Evolutionary conservation across 177 flowering plant genomes (phyloP).

Genomic region (Telopea speciosissima): DNA sequence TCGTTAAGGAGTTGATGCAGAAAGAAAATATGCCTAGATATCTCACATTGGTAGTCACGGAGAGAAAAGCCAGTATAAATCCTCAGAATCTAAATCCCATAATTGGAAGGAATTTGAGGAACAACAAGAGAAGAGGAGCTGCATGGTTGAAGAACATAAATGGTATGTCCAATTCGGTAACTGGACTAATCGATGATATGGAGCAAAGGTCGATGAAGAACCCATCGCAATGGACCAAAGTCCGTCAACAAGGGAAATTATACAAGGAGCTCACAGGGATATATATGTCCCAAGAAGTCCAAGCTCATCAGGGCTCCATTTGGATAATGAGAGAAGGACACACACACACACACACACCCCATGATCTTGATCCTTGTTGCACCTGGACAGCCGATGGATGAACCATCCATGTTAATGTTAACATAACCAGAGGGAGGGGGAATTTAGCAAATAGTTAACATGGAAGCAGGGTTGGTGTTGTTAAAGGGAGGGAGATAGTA

Average conservation of each 20-base stretch:
- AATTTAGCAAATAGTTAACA: too few relatives aligned
- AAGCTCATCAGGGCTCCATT: slow-evolving; percentile 86
- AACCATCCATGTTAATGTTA: too few relatives aligned
- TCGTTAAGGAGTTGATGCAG: slow-evolving; percentile 84
- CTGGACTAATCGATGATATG: slow-evolving; percentile 33
- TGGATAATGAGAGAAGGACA: slow-evolving; percentile 78
- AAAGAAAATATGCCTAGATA: slow-evolving; percentile 29
- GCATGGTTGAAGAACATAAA: slow-evolving; percentile 71
- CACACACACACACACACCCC: too few relatives aligned
- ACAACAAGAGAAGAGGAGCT: slow-evolving; percentile 60
- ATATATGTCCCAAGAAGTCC: slow-evolving; percentile 76
- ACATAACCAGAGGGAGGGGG: too few relatives aligned
- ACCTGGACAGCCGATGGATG: too few relatives aligned
- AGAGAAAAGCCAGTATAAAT: slow-evolving; percentile 24
- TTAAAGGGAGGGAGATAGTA: too few relatives aligned
- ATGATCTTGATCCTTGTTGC: too few relatives aligned
- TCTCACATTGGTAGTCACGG: slow-evolving; percentile 6
- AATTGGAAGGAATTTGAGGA: slow-evolving; percentile 38
- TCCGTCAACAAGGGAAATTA: slow-evolving; percentile 67
- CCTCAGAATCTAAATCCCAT: slow-evolving; percentile 24
- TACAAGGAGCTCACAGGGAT: slow-evolving; percentile 77
- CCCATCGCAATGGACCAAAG: slow-evolving; percentile 27
- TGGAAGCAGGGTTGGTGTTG: too few relatives aligned
- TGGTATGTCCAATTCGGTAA: slow-evolving; percentile 53
- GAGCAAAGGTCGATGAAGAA: slow-evolving; percentile 24